Evolutionary conservation across 306 rosid genomes (phyloP).

Genomic region (Elaeagnus macrophylla): DNA sequence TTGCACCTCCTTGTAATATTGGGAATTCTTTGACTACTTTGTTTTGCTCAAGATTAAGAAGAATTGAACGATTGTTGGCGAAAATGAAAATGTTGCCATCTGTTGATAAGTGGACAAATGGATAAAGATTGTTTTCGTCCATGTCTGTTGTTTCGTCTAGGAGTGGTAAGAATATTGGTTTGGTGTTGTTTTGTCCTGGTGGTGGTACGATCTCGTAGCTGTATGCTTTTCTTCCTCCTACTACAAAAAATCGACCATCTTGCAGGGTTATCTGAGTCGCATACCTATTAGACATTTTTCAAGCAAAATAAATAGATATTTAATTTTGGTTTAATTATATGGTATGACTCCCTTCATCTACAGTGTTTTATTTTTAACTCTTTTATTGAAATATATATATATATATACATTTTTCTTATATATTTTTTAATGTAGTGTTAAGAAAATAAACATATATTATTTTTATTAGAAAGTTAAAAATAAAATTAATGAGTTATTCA

Average conservation of each 20-base stretch:
- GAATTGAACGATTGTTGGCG: slow-evolving; percentile 70
- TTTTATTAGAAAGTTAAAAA: no score
- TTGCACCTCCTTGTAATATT: slow-evolving; percentile 42
- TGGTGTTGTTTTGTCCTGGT: slow-evolving; percentile 16
- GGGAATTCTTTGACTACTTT: slow-evolving; percentile 42
- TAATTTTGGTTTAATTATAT: no score
- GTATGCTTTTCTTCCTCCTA: slow-evolving; percentile 68
- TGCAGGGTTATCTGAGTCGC: slow-evolving; percentile 50
- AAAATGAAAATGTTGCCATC: slow-evolving; percentile 76
- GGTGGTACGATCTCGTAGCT: slow-evolving; percentile 54
- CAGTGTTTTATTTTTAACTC: no score
- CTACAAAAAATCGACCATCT: slow-evolving; percentile 41
- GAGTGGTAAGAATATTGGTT: slow-evolving; percentile 30
- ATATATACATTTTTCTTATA: no score
- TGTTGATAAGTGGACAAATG: slow-evolving; percentile 47
- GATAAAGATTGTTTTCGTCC: slow-evolving; percentile 90
- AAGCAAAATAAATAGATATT: no score
- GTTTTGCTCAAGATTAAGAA: slow-evolving; percentile 38
- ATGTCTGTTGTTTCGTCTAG: slow-evolving; percentile 64
- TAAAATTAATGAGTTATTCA: no score
- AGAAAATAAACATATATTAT: no score
- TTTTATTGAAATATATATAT: no score
- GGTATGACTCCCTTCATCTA: no score
- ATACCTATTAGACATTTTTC: no score
- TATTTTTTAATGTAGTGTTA: no score